Conservation (phyloP, 2,329 filamentous ascomycete species). For the Meredithiella fracta region DNA sequence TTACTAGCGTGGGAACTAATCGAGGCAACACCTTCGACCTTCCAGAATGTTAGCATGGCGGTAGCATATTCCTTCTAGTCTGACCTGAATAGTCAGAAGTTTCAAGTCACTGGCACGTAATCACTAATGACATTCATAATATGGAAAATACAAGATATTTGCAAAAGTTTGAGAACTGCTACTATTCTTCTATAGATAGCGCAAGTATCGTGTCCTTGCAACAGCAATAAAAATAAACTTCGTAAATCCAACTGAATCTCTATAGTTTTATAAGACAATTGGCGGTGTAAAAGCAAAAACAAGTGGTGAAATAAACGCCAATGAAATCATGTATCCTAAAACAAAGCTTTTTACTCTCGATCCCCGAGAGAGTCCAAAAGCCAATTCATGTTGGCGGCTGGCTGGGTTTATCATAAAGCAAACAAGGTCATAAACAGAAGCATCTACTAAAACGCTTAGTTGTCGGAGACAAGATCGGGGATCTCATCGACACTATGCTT, state of each 20-base stretch:
- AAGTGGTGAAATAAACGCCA: constrained; percentile 5
- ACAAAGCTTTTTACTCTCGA: constrained; percentile 12
- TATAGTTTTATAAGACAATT: background rate
- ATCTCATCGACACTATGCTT: constrained; percentile 66
- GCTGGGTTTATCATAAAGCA: constrained; percentile 7
- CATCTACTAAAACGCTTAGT: constrained; percentile 7
- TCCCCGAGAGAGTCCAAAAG: constrained; percentile 11
- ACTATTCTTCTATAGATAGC: constrained; percentile 4
- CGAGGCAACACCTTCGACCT: no score
- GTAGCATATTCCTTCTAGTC: no score
- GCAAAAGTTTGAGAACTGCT: background rate
- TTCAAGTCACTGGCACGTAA: no score
- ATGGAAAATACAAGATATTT: background rate
- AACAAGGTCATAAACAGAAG: constrained; percentile 4
- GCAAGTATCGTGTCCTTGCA: constrained; percentile 12
- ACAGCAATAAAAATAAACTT: constrained; percentile 1
- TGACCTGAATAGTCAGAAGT: no score
- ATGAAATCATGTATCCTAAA: constrained; percentile 6
- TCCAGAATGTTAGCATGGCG: no score
- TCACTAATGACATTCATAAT: no score
- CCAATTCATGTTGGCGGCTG: constrained; percentile 12
- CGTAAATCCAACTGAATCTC: constrained; percentile 1
- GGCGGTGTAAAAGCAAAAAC: no score
- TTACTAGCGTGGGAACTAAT: no score
- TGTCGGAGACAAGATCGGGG: constrained; percentile 43